A percentile compares a stretch with the other conserved stretches of the same genome.
These are phyloP conservation scores for Lactarius hatsudake DNA, from an alignment of 768 basidiomycete genomes.

Conservation along the genomic window DNA sequence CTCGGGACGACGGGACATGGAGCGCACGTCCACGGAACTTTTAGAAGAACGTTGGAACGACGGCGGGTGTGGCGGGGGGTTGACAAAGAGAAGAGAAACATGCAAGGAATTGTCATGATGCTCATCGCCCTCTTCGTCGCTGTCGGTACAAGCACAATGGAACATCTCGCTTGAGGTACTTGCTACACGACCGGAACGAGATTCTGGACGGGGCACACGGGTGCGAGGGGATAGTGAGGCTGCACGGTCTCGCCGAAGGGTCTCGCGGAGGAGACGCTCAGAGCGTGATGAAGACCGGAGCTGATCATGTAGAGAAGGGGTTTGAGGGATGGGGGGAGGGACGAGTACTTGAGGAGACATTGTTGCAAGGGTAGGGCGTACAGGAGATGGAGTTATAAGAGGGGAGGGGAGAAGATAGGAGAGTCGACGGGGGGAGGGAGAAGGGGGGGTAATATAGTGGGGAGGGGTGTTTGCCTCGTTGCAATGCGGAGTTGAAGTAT, in stretches of 20 bases:
- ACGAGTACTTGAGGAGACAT: slow-evolving; percentile 37
- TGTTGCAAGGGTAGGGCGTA: slow-evolving; percentile 36
- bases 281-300: slow-evolving; percentile 49
- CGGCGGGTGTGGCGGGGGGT: slow-evolving; percentile 12
- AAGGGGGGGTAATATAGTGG: slow-evolving; percentile 21
- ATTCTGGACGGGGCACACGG: slow-evolving; percentile 24
- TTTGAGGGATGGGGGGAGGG: slow-evolving; percentile 27
- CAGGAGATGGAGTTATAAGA: slow-evolving; percentile 28
- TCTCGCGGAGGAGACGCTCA: slow-evolving; percentile 54
- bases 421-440: slow-evolving; percentile 15
- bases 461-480: slow-evolving; percentile 26
- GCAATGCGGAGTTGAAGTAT: slow-evolving; percentile 22
- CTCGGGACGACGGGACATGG: slow-evolving; percentile 19
- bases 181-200: slow-evolving; percentile 16
- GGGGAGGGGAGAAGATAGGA: slow-evolving; percentile 14
- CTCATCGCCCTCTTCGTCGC: slow-evolving; percentile 33
- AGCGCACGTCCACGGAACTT: slow-evolving; percentile 27
- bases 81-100: slow-evolving; percentile 31
- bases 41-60: slow-evolving; percentile 20
- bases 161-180: slow-evolving; percentile 24
- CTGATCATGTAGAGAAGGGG: slow-evolving; percentile 24
- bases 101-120: slow-evolving; percentile 34
- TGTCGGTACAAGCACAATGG: slow-evolving; percentile 29
- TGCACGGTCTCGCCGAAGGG: slow-evolving; percentile 47
- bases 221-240: slow-evolving; percentile 30